These are phyloP conservation scores for Ganoderma sinense DNA, from an alignment of 1,284 basidiomycete genomes.

Conservation along the genomic window DNA sequence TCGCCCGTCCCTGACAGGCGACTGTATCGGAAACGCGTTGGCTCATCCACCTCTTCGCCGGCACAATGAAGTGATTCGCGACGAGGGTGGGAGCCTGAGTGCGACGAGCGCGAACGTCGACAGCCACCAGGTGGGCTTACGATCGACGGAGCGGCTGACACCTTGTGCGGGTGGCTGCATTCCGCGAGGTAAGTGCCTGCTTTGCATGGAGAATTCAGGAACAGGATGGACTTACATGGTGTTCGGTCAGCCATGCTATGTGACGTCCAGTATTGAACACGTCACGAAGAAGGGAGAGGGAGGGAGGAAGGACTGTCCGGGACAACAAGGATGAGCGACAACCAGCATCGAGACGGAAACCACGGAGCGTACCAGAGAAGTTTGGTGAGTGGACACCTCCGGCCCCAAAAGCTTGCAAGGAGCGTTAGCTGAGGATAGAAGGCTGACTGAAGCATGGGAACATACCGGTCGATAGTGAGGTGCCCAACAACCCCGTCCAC, in stretches of 20 bases:
- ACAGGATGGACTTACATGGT: neutral
- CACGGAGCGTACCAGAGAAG: neutral
- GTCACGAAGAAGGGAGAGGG: neutral
- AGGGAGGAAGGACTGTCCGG: neutral
- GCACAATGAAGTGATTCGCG: neutral
- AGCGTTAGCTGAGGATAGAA: neutral
- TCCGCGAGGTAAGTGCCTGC: neutral
- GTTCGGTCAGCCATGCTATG: neutral
- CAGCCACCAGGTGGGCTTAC: slow-evolving; percentile 14
- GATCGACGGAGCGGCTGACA: slow-evolving; percentile 8
- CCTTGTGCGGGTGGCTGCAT: neutral
- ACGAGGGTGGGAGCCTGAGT: slow-evolving; percentile 11
- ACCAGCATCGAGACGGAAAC: neutral
- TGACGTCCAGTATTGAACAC: neutral
- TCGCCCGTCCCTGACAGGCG: slow-evolving; percentile 18
- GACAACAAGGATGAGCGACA: neutral
- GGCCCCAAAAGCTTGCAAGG: neutral
- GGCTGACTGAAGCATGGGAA: neutral
- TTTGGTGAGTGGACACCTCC: slow-evolving; percentile 1
- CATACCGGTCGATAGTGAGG: neutral
- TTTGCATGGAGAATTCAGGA: neutral
- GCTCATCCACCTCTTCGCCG: slow-evolving; percentile 3
- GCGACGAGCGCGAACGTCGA: slow-evolving; percentile 18
- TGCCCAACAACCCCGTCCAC: neutral
- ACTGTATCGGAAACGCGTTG: slow-evolving; percentile 18